Evolutionary conservation across 345 rosid species (phyloP), one percentile per base, ranked within the genome.

Genomic region (Euclidium syriacum): DNA sequence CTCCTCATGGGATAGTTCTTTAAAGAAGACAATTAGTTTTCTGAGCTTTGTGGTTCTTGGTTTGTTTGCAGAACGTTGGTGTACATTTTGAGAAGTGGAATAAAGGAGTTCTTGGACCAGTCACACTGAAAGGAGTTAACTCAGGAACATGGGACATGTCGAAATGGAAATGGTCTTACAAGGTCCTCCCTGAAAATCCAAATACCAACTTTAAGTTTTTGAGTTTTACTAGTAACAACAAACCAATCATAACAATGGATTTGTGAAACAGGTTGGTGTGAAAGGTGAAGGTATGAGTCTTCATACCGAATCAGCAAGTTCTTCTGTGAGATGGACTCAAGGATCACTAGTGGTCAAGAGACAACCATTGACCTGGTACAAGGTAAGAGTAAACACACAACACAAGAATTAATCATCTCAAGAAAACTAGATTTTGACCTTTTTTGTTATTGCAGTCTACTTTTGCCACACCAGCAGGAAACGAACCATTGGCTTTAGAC

Each of bases 311-410:
- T 74, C 75, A 7, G 89, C 85, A 7, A 87, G 88, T 67, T 74
- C 83, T 27, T 71, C 95, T 1, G 95, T 87, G n/a, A 86, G 86
- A 53, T 94, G 99, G 99, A 64, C 43, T 6, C 65, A 78, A 64
- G 96, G 95, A 41, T 55, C 95, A 29, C 41, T 62, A 3, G 75
- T 90, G 65, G 80, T 77, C 2, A 76, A 63, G 61, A 81, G 67
- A 54, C 86, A 83, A 76, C 95, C 97, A 11, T 71, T 94, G 35
- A 87, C 85, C 44, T 94, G 99, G 96, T 91, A 81, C 78, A 91
- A 88, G 85, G 94, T 81, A 58, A 70, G 67, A 68, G 40, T 27
- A 34, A 48, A 55, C 10, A 55, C 2, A 24, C 27, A 48, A 55
- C 10, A 55, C 2, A 24, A 36, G 10, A 4, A 62, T 11, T 32